Evolutionary conservation across 495 filamentous ascomycete genomes (phyloP).

Genomic region (Aspergillus hancockii): DNA sequence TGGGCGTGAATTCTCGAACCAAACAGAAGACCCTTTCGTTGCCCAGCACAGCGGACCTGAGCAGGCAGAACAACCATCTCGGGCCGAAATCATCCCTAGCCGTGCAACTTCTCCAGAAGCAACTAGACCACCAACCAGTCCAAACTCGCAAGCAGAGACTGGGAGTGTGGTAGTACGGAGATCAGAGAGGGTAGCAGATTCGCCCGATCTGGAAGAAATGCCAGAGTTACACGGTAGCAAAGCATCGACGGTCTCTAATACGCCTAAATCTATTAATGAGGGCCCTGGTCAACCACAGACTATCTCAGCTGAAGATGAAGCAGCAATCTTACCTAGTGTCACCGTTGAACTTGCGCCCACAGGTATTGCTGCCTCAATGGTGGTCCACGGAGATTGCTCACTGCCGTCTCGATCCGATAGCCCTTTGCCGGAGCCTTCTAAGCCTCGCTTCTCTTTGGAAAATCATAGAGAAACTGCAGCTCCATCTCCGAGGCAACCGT

Average conservation of each 20-base stretch:
- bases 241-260: neutral
- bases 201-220: slow-evolving; percentile 1
- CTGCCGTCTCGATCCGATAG: neutral
- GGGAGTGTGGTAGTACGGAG: slow-evolving; percentile 7
- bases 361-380: slow-evolving; percentile 1
- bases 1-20: neutral
- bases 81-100: neutral
- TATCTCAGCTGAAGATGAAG: neutral
- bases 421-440: neutral
- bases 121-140: neutral
- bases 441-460: slow-evolving; percentile 1
- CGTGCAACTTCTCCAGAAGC: neutral
- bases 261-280: neutral
- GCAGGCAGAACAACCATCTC: neutral
- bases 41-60: neutral
- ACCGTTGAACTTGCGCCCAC: neutral
- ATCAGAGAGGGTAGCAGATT: neutral
- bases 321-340: neutral
- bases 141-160: slow-evolving; percentile 7
- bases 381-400: neutral
- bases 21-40: neutral
- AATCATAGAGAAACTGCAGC: slow-evolving; percentile 3
- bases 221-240: neutral
- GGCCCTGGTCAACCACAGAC: neutral
- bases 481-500: slow-evolving; percentile 25